These are phyloP conservation scores for Dendrobium catenatum DNA, from an alignment of 106 monocot genomes.

Conservation along the genomic window DNA sequence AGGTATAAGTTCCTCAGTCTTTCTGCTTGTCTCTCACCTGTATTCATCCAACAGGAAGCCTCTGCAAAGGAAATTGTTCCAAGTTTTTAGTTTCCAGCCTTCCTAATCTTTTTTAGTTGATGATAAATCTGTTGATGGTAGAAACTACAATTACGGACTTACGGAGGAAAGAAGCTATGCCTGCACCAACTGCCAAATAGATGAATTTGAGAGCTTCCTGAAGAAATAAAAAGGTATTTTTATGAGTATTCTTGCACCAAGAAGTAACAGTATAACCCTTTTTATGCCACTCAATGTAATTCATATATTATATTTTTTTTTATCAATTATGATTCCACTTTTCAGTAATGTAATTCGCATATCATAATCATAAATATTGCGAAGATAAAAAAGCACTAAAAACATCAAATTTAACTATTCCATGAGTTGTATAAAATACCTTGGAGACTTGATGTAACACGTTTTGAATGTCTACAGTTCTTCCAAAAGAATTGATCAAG, in stretches of 20 bases:
- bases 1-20: conserved; percentile 10
- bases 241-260: not conserved
- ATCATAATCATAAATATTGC: not conserved
- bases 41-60: conserved; percentile 10
- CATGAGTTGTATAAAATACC: conserved; percentile 13
- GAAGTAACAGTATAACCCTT: not conserved
- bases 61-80: conserved; percentile 5
- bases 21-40: conserved; percentile 9
- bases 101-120: not conserved
- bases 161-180: conserved; percentile 46
- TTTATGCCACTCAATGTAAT: not conserved
- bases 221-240: not conserved
- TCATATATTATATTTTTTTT: not conserved
- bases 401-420: not conserved
- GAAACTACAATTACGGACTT: conserved; percentile 11
- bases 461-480: conserved; percentile 14
- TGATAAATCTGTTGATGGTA: not conserved
- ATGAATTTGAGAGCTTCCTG: conserved; percentile 56
- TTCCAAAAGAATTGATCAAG: conserved; percentile 44
- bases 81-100: not conserved
- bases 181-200: conserved; percentile 43
- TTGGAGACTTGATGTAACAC: conserved; percentile 38
- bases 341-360: too few species aligned
- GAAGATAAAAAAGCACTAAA: not conserved
- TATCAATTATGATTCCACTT: too few species aligned